phyloP scores from a whole-genome alignment of 2,329 filamentous ascomycete species.

The Pseudocercospora musae region DNA sequence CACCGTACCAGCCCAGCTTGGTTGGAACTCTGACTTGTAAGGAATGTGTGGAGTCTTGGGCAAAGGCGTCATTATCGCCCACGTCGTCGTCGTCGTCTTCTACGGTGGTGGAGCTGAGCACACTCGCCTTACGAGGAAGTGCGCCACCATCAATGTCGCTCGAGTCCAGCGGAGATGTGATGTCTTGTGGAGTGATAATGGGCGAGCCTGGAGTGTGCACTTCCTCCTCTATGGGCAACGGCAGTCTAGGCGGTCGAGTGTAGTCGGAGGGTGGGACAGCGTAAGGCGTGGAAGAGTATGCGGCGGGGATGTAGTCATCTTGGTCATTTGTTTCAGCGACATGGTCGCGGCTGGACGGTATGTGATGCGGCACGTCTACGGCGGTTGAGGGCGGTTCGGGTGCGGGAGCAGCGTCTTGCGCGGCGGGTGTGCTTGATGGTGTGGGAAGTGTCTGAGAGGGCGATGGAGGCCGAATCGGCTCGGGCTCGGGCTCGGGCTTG shows the following conservation, averaged over 20 bases:
- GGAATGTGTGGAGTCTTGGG: conserved; percentile 56
- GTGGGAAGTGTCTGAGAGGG: conserved; percentile 26
- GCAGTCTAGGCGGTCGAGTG: conserved; percentile 77
- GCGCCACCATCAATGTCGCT: conserved; percentile 47
- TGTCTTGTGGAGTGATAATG: conserved; percentile 70
- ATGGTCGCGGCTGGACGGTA: conserved; percentile 15
- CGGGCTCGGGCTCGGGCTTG: conserved; percentile 1
- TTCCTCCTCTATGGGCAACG: conserved; percentile 90
- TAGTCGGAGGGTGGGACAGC: conserved; percentile 43
- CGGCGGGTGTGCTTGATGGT: conserved; percentile 12
- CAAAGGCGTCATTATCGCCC: conserved; percentile 63
- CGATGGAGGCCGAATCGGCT: conserved; percentile 19
- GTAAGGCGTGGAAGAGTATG: conserved; percentile 33
- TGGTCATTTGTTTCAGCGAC: conserved; percentile 12
- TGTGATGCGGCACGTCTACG: conserved; percentile 38
- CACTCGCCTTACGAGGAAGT: conserved; percentile 53
- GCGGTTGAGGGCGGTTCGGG: conserved; percentile 31
- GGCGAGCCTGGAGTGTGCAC: conserved; percentile 85
- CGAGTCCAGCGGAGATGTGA: conserved; percentile 47
- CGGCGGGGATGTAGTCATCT: conserved; percentile 25
- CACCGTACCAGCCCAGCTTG: conserved; percentile 74
- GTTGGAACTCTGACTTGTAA: conserved; percentile 78
- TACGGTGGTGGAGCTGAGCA: conserved; percentile 56
- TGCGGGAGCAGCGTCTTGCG: conserved; percentile 13
- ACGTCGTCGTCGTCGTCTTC: conserved; percentile 80